Percentiles rank a stretch among this genome's conserved stretches.
Conservation (phyloP, 176 grass and related monocot species). For the Miscanthus lutarioriparius region DNA sequence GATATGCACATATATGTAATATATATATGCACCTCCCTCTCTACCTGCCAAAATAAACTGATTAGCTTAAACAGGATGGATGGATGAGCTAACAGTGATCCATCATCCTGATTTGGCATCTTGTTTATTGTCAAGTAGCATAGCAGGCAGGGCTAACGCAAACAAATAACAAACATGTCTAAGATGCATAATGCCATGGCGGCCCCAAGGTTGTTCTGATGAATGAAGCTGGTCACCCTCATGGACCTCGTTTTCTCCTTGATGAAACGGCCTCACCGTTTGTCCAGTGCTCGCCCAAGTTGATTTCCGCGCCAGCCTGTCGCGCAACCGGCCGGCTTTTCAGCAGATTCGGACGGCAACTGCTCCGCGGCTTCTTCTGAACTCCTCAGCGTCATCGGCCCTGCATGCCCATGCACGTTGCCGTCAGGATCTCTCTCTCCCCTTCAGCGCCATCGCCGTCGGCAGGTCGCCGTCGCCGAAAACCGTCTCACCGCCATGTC, state of each 20-base stretch:
- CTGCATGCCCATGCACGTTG: slow-evolving; percentile 30
- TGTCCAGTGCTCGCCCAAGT: slow-evolving; percentile 29
- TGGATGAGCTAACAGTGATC: slow-evolving; percentile 7
- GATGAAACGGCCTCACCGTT: not conserved
- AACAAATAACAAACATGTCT: not conserved
- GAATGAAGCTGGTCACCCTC: not conserved
- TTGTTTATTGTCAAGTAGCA: slow-evolving; percentile 37
- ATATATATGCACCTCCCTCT: not conserved
- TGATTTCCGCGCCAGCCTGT: slow-evolving; percentile 35
- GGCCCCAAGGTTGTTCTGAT: not conserved
- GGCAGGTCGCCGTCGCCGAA: not conserved
- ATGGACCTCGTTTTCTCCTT: not conserved
- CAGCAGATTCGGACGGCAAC: slow-evolving; percentile 34
- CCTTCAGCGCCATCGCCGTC: slow-evolving; percentile 23
- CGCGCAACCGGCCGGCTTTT: slow-evolving; percentile 3
- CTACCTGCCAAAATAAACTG: not conserved
- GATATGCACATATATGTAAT: not conserved
- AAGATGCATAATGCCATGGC: slow-evolving; percentile 16
- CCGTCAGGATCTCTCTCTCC: slow-evolving; percentile 1
- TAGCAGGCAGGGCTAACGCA: not conserved
- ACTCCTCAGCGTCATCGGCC: not conserved
- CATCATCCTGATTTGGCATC: slow-evolving; percentile 25
- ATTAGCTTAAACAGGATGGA: slow-evolving; percentile 5
- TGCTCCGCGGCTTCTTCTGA: not conserved
- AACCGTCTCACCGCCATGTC: slow-evolving; percentile 21